Conservation (phyloP, 1,284 basidiomycete genomes). For the Pseudozyma sp. region DNA sequence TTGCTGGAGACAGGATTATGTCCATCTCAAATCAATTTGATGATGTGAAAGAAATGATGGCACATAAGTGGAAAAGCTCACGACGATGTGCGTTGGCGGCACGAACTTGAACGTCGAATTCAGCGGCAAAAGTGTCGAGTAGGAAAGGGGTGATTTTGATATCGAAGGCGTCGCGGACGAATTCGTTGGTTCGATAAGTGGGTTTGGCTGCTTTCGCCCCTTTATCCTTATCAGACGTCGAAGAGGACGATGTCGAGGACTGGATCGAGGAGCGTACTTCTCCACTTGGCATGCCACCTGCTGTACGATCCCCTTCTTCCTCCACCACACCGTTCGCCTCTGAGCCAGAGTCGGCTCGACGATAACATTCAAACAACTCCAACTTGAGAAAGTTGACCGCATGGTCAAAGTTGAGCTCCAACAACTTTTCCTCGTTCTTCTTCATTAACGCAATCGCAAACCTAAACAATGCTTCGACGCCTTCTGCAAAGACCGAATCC, state of each 20-base stretch:
- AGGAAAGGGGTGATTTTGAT: slow-evolving; percentile 62
- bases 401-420: slow-evolving; percentile 59
- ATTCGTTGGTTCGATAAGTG: slow-evolving; percentile 49
- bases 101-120: slow-evolving; percentile 64
- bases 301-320: not conserved
- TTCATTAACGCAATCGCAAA: slow-evolving; percentile 89
- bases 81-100: slow-evolving; percentile 61
- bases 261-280: not conserved
- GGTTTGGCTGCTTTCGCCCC: not conserved
- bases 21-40: slow-evolving; percentile 38
- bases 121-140: slow-evolving; percentile 61
- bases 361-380: slow-evolving; percentile 60
- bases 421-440: slow-evolving; percentile 80
- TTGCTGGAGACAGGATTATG: slow-evolving; percentile 51
- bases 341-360: slow-evolving; percentile 1
- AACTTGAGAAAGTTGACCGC: slow-evolving; percentile 60
- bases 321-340: not conserved
- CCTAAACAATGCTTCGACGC: slow-evolving; percentile 95
- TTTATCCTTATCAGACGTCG: not conserved
- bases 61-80: slow-evolving; percentile 19
- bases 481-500: slow-evolving; percentile 93
- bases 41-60: too few relatives aligned
- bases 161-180: slow-evolving; percentile 63
- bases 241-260: not conserved
- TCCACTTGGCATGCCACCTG: not conserved